These are phyloP conservation scores for Dissophora globulifera DNA, from an alignment of 192 early-diverging fungal genomes.

Conservation along the genomic window DNA sequence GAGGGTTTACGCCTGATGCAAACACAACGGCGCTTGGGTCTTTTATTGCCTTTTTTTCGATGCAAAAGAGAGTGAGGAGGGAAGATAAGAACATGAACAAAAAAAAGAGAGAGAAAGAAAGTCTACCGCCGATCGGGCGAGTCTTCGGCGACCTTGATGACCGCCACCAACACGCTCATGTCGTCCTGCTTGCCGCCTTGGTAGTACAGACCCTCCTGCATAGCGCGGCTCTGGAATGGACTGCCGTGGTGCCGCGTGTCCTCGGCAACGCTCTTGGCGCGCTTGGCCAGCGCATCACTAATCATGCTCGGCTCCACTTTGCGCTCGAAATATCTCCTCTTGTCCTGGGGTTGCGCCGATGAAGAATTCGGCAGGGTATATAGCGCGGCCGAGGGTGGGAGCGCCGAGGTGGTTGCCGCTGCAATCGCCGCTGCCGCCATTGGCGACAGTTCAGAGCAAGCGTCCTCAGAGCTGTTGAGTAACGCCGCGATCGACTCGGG, in stretches of 20 bases:
- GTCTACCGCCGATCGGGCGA: constrained; percentile 43
- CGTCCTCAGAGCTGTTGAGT: not conserved
- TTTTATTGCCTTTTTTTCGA: too few species aligned
- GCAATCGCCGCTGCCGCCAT: constrained; percentile 36
- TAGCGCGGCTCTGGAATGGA: constrained; percentile 94
- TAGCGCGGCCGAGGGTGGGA: constrained; percentile 18
- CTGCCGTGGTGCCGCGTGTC: constrained; percentile 78
- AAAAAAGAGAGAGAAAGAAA: not conserved
- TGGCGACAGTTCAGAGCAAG: constrained; percentile 22
- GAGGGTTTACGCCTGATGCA: too few species aligned
- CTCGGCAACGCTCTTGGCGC: constrained; percentile 83
- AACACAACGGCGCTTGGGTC: too few species aligned
- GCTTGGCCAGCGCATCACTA: constrained; percentile 79
- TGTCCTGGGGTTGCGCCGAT: too few species aligned
- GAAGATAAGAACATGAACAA: not conserved
- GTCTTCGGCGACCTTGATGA: constrained; percentile 70
- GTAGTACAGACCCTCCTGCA: constrained; percentile 93
- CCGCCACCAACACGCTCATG: constrained; percentile 89
- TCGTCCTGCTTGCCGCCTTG: constrained; percentile 97
- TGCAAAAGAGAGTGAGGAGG: not conserved
- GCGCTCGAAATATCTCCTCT: constrained; percentile 13
- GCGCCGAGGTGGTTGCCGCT: constrained; percentile 22
- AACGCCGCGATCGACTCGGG: not conserved
- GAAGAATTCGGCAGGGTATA: constrained; percentile 6
- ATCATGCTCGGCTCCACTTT: constrained; percentile 77